These are phyloP conservation scores for Chlamydomonas incerta DNA, from an alignment of 139 green algal species.

Conservation along the genomic window DNA sequence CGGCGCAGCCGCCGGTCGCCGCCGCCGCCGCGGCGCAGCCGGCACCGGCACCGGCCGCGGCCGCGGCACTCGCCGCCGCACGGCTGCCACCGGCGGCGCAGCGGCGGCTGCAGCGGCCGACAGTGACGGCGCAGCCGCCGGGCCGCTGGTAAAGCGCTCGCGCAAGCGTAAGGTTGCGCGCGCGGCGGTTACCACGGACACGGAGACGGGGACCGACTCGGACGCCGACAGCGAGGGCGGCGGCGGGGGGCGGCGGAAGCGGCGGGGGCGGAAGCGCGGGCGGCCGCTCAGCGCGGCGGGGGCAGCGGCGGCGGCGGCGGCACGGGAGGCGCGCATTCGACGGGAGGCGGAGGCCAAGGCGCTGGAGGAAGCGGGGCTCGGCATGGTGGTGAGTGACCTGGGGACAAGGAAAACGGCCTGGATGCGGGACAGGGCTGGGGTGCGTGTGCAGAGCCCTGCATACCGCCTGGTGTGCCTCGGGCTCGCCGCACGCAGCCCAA, in stretches of 20 bases:
- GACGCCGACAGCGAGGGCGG: neutral
- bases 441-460: too few species aligned
- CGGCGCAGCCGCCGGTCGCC: neutral
- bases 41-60: neutral
- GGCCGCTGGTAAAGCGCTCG: neutral
- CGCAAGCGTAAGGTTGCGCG: too few species aligned
- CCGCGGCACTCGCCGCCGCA: neutral
- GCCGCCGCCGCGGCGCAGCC: neutral
- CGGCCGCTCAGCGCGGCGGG: too few species aligned
- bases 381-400: neutral
- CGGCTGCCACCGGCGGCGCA: neutral
- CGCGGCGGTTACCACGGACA: too few species aligned
- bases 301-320: neutral
- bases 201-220: too few species aligned
- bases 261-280: neutral
- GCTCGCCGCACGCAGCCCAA: too few species aligned
- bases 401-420: neutral
- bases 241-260: neutral
- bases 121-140: neutral
- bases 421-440: neutral
- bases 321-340: neutral
- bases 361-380: slow-evolving; percentile 15
- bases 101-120: neutral
- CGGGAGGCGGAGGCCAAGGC: neutral
- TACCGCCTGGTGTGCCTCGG: too few species aligned